These are phyloP conservation scores for Candida golubevii DNA, from an alignment of 805 yeast genomes.

Conservation along the genomic window DNA sequence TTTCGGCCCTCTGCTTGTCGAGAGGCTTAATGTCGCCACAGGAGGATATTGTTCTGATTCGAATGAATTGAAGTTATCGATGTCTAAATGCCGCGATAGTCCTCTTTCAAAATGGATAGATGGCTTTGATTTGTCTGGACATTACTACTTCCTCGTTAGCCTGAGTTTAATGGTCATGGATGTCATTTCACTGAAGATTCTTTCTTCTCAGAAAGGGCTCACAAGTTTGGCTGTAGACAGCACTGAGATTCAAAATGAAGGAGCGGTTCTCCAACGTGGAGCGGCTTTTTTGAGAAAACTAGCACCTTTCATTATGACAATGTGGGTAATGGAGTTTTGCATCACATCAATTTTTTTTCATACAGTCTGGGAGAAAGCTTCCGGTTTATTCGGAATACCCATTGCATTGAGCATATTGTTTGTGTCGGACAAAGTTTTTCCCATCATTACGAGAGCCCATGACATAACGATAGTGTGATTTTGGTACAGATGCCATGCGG, in stretches of 20 bases:
- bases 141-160: constrained; percentile 13
- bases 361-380: constrained; percentile 12
- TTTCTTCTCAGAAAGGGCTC: too few species aligned
- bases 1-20: constrained; percentile 33
- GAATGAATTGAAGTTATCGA: neutral
- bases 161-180: constrained; percentile 11
- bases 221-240: too few species aligned
- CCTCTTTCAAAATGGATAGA: constrained; percentile 9
- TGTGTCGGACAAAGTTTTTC: neutral
- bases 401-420: neutral
- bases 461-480: too few species aligned
- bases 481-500: neutral
- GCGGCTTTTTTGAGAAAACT: too few species aligned
- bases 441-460: too few species aligned
- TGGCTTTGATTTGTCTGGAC: constrained; percentile 16
- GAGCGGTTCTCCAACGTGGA: too few species aligned
- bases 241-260: too few species aligned
- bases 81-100: constrained; percentile 5
- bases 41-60: constrained; percentile 13
- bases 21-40: constrained; percentile 19
- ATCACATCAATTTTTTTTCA: constrained; percentile 16
- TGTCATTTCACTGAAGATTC: neutral
- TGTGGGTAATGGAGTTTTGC: constrained; percentile 13
- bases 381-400: constrained; percentile 11
- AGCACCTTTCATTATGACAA: neutral